Percentiles rank a stretch among this genome's conserved stretches.
Evolutionary conservation across 208 protist species (phyloP).

Genomic region (Acanthamoeba divionensis): DNA sequence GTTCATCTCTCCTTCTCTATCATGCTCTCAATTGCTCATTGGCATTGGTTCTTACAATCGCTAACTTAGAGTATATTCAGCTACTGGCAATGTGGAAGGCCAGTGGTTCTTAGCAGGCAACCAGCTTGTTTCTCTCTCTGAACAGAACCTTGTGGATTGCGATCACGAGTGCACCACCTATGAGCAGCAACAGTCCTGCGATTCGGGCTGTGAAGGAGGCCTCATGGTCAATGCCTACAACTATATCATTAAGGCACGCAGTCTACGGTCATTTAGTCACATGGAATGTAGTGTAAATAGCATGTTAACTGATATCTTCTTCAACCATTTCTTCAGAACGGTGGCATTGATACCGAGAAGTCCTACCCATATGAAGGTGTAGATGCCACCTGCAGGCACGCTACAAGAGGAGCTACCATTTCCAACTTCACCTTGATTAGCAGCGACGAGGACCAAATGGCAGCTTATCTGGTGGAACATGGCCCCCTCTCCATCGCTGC

Average conservation of each 20-base stretch:
- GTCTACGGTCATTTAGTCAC: too few relatives aligned
- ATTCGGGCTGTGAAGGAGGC: conserved; percentile 88
- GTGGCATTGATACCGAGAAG: conserved; percentile 80
- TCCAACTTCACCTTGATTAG: not conserved
- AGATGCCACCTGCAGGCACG: conserved; percentile 78
- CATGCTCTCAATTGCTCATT: not conserved
- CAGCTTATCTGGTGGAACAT: not conserved
- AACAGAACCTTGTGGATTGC: conserved; percentile 46
- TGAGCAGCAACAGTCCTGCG: too few relatives aligned
- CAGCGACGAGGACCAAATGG: not conserved
- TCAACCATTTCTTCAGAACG: too few relatives aligned
- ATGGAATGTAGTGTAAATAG: too few relatives aligned
- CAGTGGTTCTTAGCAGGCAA: not conserved
- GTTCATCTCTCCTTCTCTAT: not conserved
- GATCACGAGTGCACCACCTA: conserved; percentile 39
- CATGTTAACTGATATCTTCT: too few relatives aligned
- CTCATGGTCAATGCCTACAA: conserved; percentile 86
- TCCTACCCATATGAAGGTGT: conserved; percentile 87
- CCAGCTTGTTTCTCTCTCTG: conserved; percentile 19
- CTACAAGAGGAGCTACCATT: too few relatives aligned
- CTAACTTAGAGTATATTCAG: not conserved
- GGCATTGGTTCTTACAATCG: not conserved
- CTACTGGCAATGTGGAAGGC: not conserved
- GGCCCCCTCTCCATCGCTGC: not conserved
- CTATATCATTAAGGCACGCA: conserved; percentile 84